A percentile compares a stretch with the other conserved stretches of the same genome.
phyloP scores from a whole-genome alignment of 768 basidiomycete genomes.

The Psilocybe cubensis region DNA sequence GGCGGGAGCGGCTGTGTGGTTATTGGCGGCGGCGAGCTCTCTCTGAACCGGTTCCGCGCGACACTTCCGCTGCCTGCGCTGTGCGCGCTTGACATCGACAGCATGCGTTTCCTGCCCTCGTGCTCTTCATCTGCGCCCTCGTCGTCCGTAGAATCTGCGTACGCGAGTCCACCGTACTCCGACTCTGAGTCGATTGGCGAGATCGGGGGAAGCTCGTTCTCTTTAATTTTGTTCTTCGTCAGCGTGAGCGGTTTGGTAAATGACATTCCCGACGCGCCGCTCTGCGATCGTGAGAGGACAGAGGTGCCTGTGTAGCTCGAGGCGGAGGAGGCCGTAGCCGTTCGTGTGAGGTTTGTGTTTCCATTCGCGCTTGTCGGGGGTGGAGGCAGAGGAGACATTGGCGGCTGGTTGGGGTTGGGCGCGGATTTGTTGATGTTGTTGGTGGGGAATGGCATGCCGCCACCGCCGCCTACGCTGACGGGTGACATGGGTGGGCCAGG shows the following conservation, averaged over 20 bases:
- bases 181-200: conserved; percentile 43
- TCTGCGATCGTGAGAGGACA: neutral
- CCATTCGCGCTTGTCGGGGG: neutral
- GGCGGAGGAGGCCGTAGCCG: neutral
- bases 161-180: conserved; percentile 53
- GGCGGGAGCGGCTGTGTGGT: too few relatives aligned
- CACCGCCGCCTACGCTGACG: too few relatives aligned
- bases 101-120: neutral
- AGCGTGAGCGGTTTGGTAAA: too few relatives aligned
- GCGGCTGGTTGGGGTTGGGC: conserved; percentile 25
- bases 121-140: conserved; percentile 35
- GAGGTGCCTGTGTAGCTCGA: too few relatives aligned
- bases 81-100: neutral
- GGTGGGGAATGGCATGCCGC: too few relatives aligned
- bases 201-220: conserved; percentile 16
- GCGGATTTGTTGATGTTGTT: conserved; percentile 28
- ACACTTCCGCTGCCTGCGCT: too few relatives aligned
- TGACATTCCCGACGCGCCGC: neutral
- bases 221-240: neutral
- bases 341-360: neutral
- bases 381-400: conserved; percentile 17
- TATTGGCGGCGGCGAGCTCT: neutral
- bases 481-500: conserved; percentile 42
- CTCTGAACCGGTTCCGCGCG: neutral
- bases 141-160: conserved; percentile 51